phyloP scores from a whole-genome alignment of 2,329 filamentous ascomycete genomes.

The Exophiala sp. region DNA sequence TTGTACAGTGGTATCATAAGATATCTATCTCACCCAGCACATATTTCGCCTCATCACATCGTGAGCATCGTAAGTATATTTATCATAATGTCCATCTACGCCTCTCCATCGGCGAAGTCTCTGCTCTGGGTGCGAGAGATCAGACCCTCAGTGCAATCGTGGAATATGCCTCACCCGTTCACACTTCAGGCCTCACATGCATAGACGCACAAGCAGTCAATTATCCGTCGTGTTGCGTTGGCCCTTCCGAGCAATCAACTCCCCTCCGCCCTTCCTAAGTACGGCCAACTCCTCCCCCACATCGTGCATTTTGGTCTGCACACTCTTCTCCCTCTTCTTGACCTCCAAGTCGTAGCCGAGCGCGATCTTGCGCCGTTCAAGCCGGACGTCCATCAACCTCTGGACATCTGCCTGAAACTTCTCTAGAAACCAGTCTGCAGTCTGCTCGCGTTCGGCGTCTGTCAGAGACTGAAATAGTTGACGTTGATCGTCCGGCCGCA shows the following conservation, averaged over 20 bases:
- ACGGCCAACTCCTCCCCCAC: constrained; percentile 49
- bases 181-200: not conserved
- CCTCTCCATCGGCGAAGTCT: too few relatives aligned
- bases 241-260: constrained; percentile 47
- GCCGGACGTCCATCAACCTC: constrained; percentile 51
- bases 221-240: constrained; percentile 1
- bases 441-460: constrained; percentile 59
- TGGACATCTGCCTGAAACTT: constrained; percentile 51
- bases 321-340: constrained; percentile 49
- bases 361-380: constrained; percentile 53
- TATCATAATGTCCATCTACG: too few relatives aligned
- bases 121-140: too few relatives aligned
- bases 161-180: not conserved
- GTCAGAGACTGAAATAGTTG: constrained; percentile 51
- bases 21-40: not conserved
- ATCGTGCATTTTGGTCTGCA: constrained; percentile 48
- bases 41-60: not conserved
- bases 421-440: constrained; percentile 59
- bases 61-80: not conserved
- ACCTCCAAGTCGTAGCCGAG: constrained; percentile 55
- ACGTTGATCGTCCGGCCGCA: constrained; percentile 40
- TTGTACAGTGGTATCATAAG: not conserved
- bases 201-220: not conserved
- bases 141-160: too few relatives aligned
- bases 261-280: constrained; percentile 55